Base-by-base conservation (phyloP, 2,329 filamentous ascomycete species). In the Aspergillus tamarii region DNA sequence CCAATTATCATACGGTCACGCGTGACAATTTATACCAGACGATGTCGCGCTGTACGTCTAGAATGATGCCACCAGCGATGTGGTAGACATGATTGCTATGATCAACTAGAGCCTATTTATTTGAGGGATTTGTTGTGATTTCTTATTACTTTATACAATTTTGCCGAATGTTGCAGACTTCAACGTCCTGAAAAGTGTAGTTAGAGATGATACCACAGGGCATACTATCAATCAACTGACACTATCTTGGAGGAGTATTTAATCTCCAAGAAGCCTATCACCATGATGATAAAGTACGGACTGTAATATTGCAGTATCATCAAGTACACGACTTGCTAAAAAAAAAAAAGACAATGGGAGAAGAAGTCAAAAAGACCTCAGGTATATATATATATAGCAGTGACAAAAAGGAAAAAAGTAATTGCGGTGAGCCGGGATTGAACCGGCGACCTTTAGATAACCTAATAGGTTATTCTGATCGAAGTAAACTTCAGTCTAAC, bases 401-500 rank as follows among this genome's bases (percentile, higher is more conserved):
- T 26, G 30, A 23, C 14, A 26, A 11, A 19, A 39, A 26, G 23
- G 50, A 6, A 36, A 55, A 55, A 21, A 23, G 34, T 1, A 11
- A 30, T 39, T 34, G 52, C 30, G 52, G 32, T 19, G 52, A 55
- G 21, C 52, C 52, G 52, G 52, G 52, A 12, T 55, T 7, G 52
- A 55, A 55, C 52, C 52, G 4, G 32, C 34, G 52, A 55, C 52
- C 52, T 55, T 19, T 5, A 10, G 52, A 55, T 55, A 4, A 39
- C 32, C 30, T 5, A 2, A 11, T 10, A 16, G 19, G 32, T 26
- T 28, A 26, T 39, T 23, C 8, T 39, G 52, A 39, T 55, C 32
- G 52, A 55, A 55, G 52, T 55, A 16, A 39, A 55, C 52, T 55
- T 55, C 52, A 55, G 52, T 55, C 52, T 10, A 8, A 39, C 52